Evolutionary conservation across 1,284 basidiomycete genomes (phyloP).

Genomic region (Rhodofomes roseus): DNA sequence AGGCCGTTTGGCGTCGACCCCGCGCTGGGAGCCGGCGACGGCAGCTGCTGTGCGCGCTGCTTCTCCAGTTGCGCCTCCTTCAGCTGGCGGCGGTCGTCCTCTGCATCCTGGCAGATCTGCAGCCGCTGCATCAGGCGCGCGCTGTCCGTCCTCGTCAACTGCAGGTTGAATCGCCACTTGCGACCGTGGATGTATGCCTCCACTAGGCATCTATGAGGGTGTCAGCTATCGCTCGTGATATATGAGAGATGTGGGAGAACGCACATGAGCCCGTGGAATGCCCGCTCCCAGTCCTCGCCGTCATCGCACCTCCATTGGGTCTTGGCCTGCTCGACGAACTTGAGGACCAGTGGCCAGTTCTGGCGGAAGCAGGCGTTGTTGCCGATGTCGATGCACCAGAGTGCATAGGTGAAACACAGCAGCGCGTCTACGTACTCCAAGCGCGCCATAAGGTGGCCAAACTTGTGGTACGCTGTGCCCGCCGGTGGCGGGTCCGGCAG

Average conservation of each 20-base stretch:
- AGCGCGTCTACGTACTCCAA: constrained; percentile 73
- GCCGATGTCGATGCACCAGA: constrained; percentile 66
- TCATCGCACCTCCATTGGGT: constrained; percentile 62
- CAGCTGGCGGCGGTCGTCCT: constrained; percentile 6
- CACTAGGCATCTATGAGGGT: constrained; percentile 58
- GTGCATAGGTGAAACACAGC: constrained; percentile 68
- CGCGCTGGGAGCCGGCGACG: constrained; percentile 72
- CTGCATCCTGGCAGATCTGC: constrained; percentile 9
- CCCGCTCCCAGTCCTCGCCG: constrained; percentile 65
- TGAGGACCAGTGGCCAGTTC: constrained; percentile 61
- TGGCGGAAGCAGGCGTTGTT: constrained; percentile 46
- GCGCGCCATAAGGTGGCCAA: constrained; percentile 65
- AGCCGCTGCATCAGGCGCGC: constrained; percentile 12
- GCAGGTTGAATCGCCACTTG: constrained; percentile 46
- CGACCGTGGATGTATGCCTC: constrained; percentile 66
- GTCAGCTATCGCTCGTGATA: constrained; percentile 27
- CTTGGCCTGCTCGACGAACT: constrained; percentile 64
- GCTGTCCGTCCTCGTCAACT: constrained; percentile 42
- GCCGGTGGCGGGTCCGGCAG: constrained; percentile 57
- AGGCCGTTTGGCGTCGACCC: constrained; percentile 66
- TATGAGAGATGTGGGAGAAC: constrained; percentile 28
- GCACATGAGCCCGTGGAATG: constrained; percentile 74
- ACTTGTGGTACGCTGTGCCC: constrained; percentile 65
- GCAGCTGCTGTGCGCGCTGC: constrained; percentile 60
- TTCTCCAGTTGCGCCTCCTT: neutral